These are phyloP conservation scores for Myxozyma geophila DNA, from an alignment of 805 yeast genomes.

Conservation along the genomic window DNA sequence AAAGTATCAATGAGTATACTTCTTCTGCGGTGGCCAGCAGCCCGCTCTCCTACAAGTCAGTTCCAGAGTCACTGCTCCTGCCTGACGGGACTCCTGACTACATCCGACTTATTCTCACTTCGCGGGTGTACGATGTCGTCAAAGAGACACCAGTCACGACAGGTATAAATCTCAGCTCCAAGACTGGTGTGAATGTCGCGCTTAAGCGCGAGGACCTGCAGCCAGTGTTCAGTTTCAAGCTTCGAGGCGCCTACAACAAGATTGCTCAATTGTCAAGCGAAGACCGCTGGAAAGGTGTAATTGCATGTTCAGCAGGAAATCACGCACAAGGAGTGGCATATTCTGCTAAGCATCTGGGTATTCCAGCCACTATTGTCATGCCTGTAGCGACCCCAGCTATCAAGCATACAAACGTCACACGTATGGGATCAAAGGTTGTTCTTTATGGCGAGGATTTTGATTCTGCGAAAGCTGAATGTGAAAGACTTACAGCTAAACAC, in stretches of 20 bases:
- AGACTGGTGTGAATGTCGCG: conserved; percentile 72
- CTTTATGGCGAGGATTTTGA: conserved; percentile 93
- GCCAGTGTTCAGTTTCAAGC: conserved; percentile 94
- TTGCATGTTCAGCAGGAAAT: conserved; percentile 98
- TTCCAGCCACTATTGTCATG: conserved; percentile 97
- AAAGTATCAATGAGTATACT: conserved; percentile 24
- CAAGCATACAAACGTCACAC: conserved; percentile 85
- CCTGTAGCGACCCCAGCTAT: conserved; percentile 96
- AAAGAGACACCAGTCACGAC: conserved; percentile 83
- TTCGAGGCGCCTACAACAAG: conserved; percentile 98
- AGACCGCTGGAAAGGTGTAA: conserved; percentile 78
- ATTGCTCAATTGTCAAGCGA: conserved; percentile 74
- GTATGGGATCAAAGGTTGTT: conserved; percentile 94
- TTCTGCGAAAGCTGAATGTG: conserved; percentile 90
- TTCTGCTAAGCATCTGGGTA: conserved; percentile 80
- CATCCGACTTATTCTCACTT: conserved; percentile 83
- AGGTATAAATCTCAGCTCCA: conserved; percentile 75
- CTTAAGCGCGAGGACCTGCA: conserved; percentile 90
- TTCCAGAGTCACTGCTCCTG: conserved; percentile 33
- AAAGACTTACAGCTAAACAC: conserved; percentile 65
- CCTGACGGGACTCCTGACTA: conserved; percentile 81
- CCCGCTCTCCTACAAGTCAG: conserved; percentile 15
- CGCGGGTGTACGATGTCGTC: conserved; percentile 93
- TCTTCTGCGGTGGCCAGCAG: conserved; percentile 6
- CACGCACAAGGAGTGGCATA: conserved; percentile 99